Conservation (phyloP, 768 basidiomycete genomes). For the Thelephora ganbajun region DNA sequence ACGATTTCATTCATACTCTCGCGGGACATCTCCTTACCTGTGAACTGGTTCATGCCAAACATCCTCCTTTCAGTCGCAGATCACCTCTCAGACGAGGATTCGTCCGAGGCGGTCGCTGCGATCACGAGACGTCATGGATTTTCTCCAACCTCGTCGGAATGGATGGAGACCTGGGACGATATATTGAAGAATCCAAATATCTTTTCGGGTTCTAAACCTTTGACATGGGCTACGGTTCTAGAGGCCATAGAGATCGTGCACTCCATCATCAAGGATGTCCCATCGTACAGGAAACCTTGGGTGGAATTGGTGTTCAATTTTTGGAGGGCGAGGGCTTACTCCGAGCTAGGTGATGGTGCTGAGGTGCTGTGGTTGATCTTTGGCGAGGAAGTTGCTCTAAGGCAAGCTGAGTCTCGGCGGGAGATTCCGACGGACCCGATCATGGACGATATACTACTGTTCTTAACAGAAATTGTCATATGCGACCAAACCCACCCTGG, state of each 20-base stretch:
- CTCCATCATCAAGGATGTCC: slow-evolving; percentile 53
- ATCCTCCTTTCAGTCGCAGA: slow-evolving; percentile 52
- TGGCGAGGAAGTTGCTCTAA: slow-evolving; percentile 53
- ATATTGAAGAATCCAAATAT: slow-evolving; percentile 33
- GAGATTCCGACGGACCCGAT: background rate
- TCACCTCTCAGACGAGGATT: slow-evolving; percentile 58
- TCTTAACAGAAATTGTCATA: too few relatives aligned
- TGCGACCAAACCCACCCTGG: too few relatives aligned
- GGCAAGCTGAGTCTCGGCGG: slow-evolving; percentile 26
- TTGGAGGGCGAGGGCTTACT: slow-evolving; percentile 22
- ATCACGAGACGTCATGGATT: slow-evolving; percentile 59
- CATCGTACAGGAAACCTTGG: slow-evolving; percentile 39
- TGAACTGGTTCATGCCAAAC: slow-evolving; percentile 47
- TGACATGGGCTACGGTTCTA: slow-evolving; percentile 26
- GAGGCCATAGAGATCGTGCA: slow-evolving; percentile 45
- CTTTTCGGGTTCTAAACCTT: slow-evolving; percentile 21
- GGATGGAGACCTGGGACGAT: slow-evolving; percentile 54
- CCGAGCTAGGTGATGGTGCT: slow-evolving; percentile 17
- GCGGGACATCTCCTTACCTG: slow-evolving; percentile 40
- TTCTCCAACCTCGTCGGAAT: slow-evolving; percentile 56
- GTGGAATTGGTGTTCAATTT: slow-evolving; percentile 41
- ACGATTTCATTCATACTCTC: slow-evolving; percentile 49
- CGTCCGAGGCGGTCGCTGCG: slow-evolving; percentile 40
- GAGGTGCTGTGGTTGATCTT: slow-evolving; percentile 40
- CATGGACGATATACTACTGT: background rate